phyloP scores from a whole-genome alignment of 129 eudicot species.

The Centrapalus pauciflorus region DNA sequence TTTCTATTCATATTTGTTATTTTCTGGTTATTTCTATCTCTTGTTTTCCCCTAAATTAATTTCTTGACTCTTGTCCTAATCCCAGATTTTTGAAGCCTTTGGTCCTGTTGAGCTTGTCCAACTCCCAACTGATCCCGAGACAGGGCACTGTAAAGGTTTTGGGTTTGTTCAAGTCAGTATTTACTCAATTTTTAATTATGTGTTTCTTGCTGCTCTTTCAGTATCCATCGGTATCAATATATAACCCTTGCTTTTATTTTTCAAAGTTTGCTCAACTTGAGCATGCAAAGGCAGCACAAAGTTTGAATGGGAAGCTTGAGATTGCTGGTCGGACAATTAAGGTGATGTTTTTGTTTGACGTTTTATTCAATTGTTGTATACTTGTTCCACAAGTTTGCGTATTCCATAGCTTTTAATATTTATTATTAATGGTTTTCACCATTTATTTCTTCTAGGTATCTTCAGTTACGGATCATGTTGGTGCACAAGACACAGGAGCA shows the following conservation, averaged over 20 bases:
- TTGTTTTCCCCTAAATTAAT: neutral
- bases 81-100: slow-evolving; percentile 84
- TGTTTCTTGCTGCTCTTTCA: neutral
- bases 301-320: slow-evolving; percentile 82
- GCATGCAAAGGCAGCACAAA: slow-evolving; percentile 85
- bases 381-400: neutral
- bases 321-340: slow-evolving; percentile 86
- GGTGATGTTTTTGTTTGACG: slow-evolving; percentile 31
- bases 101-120: slow-evolving; percentile 93
- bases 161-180: slow-evolving; percentile 85
- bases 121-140: slow-evolving; percentile 81
- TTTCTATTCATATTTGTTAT: neutral
- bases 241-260: neutral
- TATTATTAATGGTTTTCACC: neutral
- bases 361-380: neutral
- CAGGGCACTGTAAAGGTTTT: slow-evolving; percentile 93
- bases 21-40: neutral
- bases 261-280: slow-evolving; percentile 68
- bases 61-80: neutral
- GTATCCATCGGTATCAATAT: neutral
- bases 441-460: slow-evolving; percentile 13
- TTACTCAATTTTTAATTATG: neutral
- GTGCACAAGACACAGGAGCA: slow-evolving; percentile 83
- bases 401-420: neutral
- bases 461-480: slow-evolving; percentile 82